Evolutionary conservation across 495 filamentous ascomycete species (phyloP), one percentile per base, ranked within the genome.

Genomic region (Chaetomium tenue): DNA sequence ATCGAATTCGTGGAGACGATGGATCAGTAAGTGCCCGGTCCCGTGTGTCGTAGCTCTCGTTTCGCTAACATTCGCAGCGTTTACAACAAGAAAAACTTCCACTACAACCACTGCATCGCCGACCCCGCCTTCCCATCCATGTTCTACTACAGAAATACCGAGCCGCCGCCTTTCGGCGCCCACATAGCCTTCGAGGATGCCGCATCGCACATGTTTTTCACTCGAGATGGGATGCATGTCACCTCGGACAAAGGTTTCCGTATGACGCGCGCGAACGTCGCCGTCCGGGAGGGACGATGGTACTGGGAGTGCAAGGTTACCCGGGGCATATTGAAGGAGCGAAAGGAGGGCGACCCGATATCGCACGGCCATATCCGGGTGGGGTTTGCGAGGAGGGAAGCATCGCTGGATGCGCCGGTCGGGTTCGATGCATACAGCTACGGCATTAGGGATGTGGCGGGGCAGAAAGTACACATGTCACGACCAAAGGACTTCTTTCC

Each of bases 391-490:
- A 80, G 95, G 60, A 83, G 93, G 39, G 95, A 99, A 70, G 92
- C 93, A 12, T 91, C 91, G 20, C 79, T 97, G 3, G 95, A 98
- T 69, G 90, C 91, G 16, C 94, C 95, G 12, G 91, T 97, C 15
- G 95, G 95, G 0, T 96, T 93, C 68, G 94, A 99, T 74, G 92
- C 91, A 40, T 98, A 98, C 74, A 94, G 92, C 53, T 99, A 99
- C 73, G 95, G 91, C 22, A 83, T 99, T 60, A 87, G 93, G 23
- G 95, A 98, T 71, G 86, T 91, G 15, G 83, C 86, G 15, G 93
- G 93, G 12, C 91, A 98, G 71, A 93, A 94, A 54, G 89, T 97
- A 25, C 92, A 95, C 76, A 90, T 93, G 79, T 97, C 93, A 62
- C 88, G 94, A 39, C 92, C 93, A 15, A 89, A 91, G 67, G 89